These are phyloP conservation scores for Penicillium sclerotigenum DNA, from an alignment of 2,329 filamentous ascomycete species.

Conservation along the genomic window DNA sequence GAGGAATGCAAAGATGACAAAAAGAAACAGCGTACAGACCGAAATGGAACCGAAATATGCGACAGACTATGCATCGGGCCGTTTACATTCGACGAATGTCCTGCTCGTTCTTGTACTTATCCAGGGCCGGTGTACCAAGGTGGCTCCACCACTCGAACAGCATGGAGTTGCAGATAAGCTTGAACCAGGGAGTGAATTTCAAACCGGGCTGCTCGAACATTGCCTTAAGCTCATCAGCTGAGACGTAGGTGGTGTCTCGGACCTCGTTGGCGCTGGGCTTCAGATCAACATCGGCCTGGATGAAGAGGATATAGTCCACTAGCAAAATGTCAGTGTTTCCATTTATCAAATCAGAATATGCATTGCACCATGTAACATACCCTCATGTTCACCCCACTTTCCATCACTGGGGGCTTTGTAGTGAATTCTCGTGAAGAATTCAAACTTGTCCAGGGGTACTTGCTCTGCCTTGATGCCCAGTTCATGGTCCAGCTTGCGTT, in stretches of 20 bases:
- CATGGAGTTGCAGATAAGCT: constrained; percentile 96
- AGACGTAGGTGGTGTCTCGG: constrained; percentile 78
- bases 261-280: constrained; percentile 84
- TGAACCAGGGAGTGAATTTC: constrained; percentile 98
- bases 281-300: constrained; percentile 86
- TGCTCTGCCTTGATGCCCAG: constrained; percentile 85
- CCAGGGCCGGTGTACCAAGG: constrained; percentile 69
- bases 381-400: constrained; percentile 98
- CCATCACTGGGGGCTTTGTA: constrained; percentile 97
- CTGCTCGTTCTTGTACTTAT: constrained; percentile 81
- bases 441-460: constrained; percentile 86
- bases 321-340: neutral
- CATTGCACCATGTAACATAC: constrained; percentile 51
- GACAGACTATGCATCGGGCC: neutral
- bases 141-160: constrained; percentile 96
- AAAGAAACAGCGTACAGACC: neutral
- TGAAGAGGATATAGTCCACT: constrained; percentile 98
- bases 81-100: constrained; percentile 78
- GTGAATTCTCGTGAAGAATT: constrained; percentile 93
- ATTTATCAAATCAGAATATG: neutral
- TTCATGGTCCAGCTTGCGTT: constrained; percentile 91
- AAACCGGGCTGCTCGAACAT: constrained; percentile 79
- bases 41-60: constrained; percentile 2
- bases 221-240: constrained; percentile 72
- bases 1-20: constrained; percentile 11